phyloP scores from a whole-genome alignment of 768 basidiomycete species.

The Pulveroboletus sp. region DNA sequence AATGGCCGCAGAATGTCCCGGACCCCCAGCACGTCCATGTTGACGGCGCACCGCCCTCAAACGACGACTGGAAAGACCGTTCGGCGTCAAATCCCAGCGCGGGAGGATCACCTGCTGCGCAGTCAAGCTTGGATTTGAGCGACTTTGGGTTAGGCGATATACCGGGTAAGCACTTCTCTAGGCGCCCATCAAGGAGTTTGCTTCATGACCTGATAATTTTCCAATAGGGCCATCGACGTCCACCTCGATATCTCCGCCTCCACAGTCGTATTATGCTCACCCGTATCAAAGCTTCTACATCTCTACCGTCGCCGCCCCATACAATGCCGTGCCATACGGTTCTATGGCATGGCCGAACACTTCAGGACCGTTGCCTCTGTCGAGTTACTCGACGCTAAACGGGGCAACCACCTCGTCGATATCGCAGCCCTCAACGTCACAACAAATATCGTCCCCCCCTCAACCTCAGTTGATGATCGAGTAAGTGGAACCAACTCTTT shows the following conservation, averaged over 20 bases:
- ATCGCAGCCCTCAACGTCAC: slow-evolving; percentile 26
- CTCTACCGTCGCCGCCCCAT: slow-evolving; percentile 41
- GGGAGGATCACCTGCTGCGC: slow-evolving; percentile 30
- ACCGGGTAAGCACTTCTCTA: slow-evolving; percentile 38
- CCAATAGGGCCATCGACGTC: slow-evolving; percentile 38
- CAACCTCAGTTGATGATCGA: slow-evolving; percentile 60
- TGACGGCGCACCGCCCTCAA: slow-evolving; percentile 28
- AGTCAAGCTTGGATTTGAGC: slow-evolving; percentile 38
- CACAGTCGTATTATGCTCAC: slow-evolving; percentile 40
- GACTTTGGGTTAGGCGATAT: slow-evolving; percentile 43
- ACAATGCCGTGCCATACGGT: slow-evolving; percentile 55
- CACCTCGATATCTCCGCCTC: slow-evolving; percentile 36
- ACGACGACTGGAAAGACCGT: slow-evolving; percentile 41
- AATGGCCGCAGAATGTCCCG: slow-evolving; percentile 39
- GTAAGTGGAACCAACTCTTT: slow-evolving; percentile 38
- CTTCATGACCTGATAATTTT: slow-evolving; percentile 13
- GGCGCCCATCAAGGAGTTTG: slow-evolving; percentile 24
- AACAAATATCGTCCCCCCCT: slow-evolving; percentile 28
- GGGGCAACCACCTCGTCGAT: slow-evolving; percentile 58
- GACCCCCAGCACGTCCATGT: slow-evolving; percentile 31
- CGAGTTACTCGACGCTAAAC: slow-evolving; percentile 73
- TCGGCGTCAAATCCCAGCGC: slow-evolving; percentile 20
- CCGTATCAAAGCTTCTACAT: slow-evolving; percentile 42
- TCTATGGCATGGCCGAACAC: slow-evolving; percentile 43
- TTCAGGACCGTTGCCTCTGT: slow-evolving; percentile 51